These are phyloP conservation scores for Fistulinella prunicolor DNA, from an alignment of 768 basidiomycete genomes.

Conservation along the genomic window DNA sequence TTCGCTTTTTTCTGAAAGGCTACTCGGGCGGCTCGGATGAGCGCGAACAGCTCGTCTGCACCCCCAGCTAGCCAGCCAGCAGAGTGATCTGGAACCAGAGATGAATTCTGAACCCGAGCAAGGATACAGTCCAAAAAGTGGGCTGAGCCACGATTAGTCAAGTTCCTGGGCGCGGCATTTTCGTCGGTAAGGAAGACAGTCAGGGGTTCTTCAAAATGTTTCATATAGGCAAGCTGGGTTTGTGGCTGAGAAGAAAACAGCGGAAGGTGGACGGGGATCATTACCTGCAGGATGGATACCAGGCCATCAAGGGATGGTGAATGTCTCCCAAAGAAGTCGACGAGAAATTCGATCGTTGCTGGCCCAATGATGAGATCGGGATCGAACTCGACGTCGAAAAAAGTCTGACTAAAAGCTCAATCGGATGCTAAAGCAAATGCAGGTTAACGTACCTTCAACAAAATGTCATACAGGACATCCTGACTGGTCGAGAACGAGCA, in stretches of 20 bases:
- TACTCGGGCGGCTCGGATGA: slow-evolving; percentile 38
- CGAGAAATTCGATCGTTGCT: slow-evolving; percentile 48
- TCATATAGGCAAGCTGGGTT: slow-evolving; percentile 57
- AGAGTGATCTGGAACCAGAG: slow-evolving; percentile 14
- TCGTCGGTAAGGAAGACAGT: slow-evolving; percentile 29
- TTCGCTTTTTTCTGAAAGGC: slow-evolving; percentile 33
- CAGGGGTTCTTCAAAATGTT: slow-evolving; percentile 68
- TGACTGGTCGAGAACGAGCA: slow-evolving; percentile 49
- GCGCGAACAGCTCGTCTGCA: slow-evolving; percentile 30
- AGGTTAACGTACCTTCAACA: slow-evolving; percentile 46
- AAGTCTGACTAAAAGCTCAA: slow-evolving; percentile 40
- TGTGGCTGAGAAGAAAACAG: background rate
- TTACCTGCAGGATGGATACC: slow-evolving; percentile 60
- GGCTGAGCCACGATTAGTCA: slow-evolving; percentile 21
- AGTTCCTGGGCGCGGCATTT: slow-evolving; percentile 1
- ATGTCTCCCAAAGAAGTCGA: slow-evolving; percentile 56
- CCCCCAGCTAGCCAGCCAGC: slow-evolving; percentile 26
- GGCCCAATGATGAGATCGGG: slow-evolving; percentile 65
- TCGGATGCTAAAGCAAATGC: background rate
- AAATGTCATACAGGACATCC: slow-evolving; percentile 49
- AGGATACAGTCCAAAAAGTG: slow-evolving; percentile 40
- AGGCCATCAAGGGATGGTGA: slow-evolving; percentile 55
- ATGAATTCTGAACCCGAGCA: slow-evolving; percentile 31
- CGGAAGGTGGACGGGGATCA: background rate
- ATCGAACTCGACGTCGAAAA: slow-evolving; percentile 61